Evolutionary conservation across 2,329 filamentous ascomycete species (phyloP).

Genomic region (Gyromitra esculenta): DNA sequence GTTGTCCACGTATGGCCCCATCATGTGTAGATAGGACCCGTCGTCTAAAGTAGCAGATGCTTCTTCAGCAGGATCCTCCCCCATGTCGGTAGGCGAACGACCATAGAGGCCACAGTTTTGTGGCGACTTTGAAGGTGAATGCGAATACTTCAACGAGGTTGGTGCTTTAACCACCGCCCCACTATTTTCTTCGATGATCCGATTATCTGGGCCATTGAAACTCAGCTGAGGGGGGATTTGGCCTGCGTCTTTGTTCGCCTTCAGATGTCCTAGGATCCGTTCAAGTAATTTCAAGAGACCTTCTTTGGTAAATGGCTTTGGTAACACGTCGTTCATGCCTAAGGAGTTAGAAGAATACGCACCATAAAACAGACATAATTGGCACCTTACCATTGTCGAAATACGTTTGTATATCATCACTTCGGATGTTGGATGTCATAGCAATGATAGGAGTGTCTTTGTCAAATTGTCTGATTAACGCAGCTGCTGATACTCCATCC

Average conservation of each 20-base stretch:
- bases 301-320: constrained; percentile 93
- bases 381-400: constrained; percentile 84
- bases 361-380: background rate
- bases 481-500: constrained; percentile 92
- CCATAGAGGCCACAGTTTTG: constrained; percentile 49
- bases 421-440: constrained; percentile 98
- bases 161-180: constrained; percentile 32
- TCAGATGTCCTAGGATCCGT: constrained; percentile 72
- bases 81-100: constrained; percentile 40
- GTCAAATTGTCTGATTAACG: constrained; percentile 88
- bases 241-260: constrained; percentile 45
- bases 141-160: constrained; percentile 43
- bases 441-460: constrained; percentile 87
- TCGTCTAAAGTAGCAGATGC: constrained; percentile 37
- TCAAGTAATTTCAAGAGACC: constrained; percentile 85
- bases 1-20: constrained; percentile 44
- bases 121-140: constrained; percentile 51
- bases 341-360: constrained; percentile 53
- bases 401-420: constrained; percentile 96
- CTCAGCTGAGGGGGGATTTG: constrained; percentile 48
- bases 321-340: constrained; percentile 98
- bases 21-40: constrained; percentile 46
- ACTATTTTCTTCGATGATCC: constrained; percentile 42
- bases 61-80: constrained; percentile 41
- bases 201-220: constrained; percentile 49